Percentiles rank a stretch among this genome's conserved stretches.
Evolutionary conservation across 352 stramenopile species (phyloP).

Genomic region (Phytophthora pluvialis): DNA sequence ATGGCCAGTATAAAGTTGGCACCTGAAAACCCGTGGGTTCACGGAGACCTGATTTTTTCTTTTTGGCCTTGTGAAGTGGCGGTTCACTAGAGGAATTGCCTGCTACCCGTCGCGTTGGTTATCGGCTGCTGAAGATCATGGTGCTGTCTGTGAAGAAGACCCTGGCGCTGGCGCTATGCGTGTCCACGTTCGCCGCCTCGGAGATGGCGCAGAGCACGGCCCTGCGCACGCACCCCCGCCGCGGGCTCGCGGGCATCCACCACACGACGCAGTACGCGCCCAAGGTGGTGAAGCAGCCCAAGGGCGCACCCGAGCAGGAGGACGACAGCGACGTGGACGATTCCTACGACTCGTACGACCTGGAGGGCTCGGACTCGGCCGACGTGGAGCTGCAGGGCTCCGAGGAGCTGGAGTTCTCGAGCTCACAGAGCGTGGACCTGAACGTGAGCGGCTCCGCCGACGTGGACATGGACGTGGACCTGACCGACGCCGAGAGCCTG

Average conservation of each 20-base stretch:
- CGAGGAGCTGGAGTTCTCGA: conserved; percentile 34
- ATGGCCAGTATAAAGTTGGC: neutral
- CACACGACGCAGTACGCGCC: conserved; percentile 42
- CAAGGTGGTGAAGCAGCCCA: conserved; percentile 33
- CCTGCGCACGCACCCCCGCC: conserved; percentile 32
- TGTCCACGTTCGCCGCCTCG: conserved; percentile 32
- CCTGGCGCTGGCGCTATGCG: conserved; percentile 39
- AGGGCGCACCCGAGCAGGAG: conserved; percentile 15
- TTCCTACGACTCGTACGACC: conserved; percentile 31
- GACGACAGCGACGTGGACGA: conserved; percentile 26
- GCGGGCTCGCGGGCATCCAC: conserved; percentile 34
- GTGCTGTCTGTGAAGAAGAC: conserved; percentile 48
- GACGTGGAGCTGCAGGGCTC: conserved; percentile 26
- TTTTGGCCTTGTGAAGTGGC: conserved; percentile 6
- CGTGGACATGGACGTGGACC: conserved; percentile 39
- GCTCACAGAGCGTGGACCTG: conserved; percentile 34
- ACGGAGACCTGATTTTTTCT: conserved; percentile 28
- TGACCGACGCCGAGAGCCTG: conserved; percentile 35
- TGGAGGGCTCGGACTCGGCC: conserved; percentile 23
- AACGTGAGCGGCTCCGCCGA: conserved; percentile 17
- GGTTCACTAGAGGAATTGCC: conserved; percentile 28
- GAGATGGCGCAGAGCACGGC: conserved; percentile 26
- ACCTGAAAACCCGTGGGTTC: conserved; percentile 30
- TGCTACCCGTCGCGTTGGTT: conserved; percentile 11
- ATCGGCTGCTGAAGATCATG: conserved; percentile 26